phyloP scores from a whole-genome alignment of 768 basidiomycete genomes.

The Coprinopsis cinerea region DNA sequence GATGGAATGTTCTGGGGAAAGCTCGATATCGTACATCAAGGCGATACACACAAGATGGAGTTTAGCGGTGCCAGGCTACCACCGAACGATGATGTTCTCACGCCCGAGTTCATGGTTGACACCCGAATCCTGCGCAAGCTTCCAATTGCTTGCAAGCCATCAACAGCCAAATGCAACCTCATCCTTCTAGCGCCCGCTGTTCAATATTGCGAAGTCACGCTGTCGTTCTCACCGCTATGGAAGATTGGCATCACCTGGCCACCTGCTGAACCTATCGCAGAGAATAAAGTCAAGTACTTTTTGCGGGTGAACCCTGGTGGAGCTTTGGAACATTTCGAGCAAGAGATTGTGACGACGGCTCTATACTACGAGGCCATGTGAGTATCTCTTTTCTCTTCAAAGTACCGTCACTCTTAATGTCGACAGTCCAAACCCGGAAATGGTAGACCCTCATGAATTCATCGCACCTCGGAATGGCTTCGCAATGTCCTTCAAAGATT shows the following conservation, averaged over 20 bases:
- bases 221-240: slow-evolving; percentile 71
- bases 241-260: slow-evolving; percentile 75
- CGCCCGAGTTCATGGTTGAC: slow-evolving; percentile 69
- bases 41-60: slow-evolving; percentile 74
- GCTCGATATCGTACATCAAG: slow-evolving; percentile 73
- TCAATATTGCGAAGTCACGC: slow-evolving; percentile 77
- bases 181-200: slow-evolving; percentile 65
- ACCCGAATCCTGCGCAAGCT: slow-evolving; percentile 73
- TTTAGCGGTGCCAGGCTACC: slow-evolving; percentile 74
- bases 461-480: slow-evolving; percentile 79
- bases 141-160: slow-evolving; percentile 66
- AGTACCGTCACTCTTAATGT: slow-evolving; percentile 5
- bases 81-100: slow-evolving; percentile 48
- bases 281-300: slow-evolving; percentile 78
- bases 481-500: slow-evolving; percentile 78
- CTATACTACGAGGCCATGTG: slow-evolving; percentile 85
- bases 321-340: slow-evolving; percentile 82
- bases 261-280: slow-evolving; percentile 58
- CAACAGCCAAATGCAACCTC: slow-evolving; percentile 70
- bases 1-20: slow-evolving; percentile 89
- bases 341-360: slow-evolving; percentile 71
- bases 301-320: slow-evolving; percentile 80
- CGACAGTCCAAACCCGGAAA: slow-evolving; percentile 66
- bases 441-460: slow-evolving; percentile 75
- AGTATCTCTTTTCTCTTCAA: slow-evolving; percentile 22